These are phyloP conservation scores for Leccinum arenicola DNA, from an alignment of 768 basidiomycete species.

Conservation along the genomic window DNA sequence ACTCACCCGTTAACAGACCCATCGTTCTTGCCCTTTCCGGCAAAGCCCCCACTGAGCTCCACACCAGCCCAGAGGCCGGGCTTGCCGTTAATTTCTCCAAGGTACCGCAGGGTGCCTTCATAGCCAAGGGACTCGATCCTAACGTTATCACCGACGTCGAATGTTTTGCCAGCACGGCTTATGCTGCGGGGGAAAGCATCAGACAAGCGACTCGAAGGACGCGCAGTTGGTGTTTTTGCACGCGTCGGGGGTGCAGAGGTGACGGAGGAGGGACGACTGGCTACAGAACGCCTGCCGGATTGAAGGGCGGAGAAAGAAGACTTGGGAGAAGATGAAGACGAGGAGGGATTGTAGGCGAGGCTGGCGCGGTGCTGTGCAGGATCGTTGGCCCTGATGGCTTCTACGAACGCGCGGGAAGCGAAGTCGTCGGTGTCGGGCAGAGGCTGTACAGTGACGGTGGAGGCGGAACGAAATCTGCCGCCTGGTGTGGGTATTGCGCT, in stretches of 20 bases:
- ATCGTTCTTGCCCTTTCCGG: slow-evolving; percentile 93
- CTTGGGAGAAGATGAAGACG: slow-evolving; percentile 48
- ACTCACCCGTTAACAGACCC: slow-evolving; percentile 87
- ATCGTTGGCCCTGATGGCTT: slow-evolving; percentile 79
- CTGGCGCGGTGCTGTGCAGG: slow-evolving; percentile 65
- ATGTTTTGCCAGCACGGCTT: slow-evolving; percentile 44
- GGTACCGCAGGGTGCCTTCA: slow-evolving; percentile 77
- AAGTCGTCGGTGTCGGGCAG: slow-evolving; percentile 46
- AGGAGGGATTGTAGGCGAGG: slow-evolving; percentile 37
- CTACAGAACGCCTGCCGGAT: slow-evolving; percentile 42
- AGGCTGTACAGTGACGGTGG: slow-evolving; percentile 41
- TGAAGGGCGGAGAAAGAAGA: slow-evolving; percentile 38
- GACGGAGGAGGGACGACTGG: slow-evolving; percentile 60
- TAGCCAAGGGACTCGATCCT: slow-evolving; percentile 85
- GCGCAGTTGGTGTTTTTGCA: slow-evolving; percentile 53
- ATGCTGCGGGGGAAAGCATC: slow-evolving; percentile 50
- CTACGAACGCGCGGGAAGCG: slow-evolving; percentile 70
- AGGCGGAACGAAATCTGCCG: slow-evolving; percentile 63
- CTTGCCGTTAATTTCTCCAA: slow-evolving; percentile 89
- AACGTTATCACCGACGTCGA: slow-evolving; percentile 79
- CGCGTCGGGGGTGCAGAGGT: slow-evolving; percentile 49
- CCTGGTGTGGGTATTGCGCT: slow-evolving; percentile 65
- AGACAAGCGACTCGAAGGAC: slow-evolving; percentile 67
- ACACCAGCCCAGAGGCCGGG: slow-evolving; percentile 92
- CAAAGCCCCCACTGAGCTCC: slow-evolving; percentile 80